Evolutionary conservation across 768 basidiomycete species (phyloP).

Genomic region (Xerocomus brunneocitrinus): DNA sequence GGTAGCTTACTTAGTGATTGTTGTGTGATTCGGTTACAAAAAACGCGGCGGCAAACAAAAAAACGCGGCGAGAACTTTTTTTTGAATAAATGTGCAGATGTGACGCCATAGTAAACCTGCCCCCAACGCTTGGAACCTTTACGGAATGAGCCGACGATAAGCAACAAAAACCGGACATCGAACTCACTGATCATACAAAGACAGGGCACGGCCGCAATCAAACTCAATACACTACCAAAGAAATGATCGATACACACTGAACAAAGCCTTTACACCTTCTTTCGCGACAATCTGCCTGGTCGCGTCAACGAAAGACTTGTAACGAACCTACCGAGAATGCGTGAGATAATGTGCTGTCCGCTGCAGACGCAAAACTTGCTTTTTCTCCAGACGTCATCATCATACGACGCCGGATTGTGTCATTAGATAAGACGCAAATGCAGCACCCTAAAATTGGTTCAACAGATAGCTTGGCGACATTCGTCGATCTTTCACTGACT

Average conservation of each 20-base stretch:
- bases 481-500: conserved; percentile 15
- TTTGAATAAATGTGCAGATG: too few species aligned
- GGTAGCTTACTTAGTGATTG: too few species aligned
- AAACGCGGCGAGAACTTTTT: too few species aligned
- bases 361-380: conserved; percentile 4
- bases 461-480: background rate
- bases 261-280: conserved; percentile 36
- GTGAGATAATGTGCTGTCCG: background rate
- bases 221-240: background rate
- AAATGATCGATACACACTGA: conserved; percentile 26
- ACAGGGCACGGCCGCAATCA: conserved; percentile 45
- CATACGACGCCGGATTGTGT: conserved; percentile 44
- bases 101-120: too few species aligned
- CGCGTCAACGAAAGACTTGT: conserved; percentile 39
- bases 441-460: conserved; percentile 28
- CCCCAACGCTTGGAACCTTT: conserved; percentile 50
- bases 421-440: conserved; percentile 39
- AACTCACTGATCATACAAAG: conserved; percentile 55
- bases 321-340: conserved; percentile 27
- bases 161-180: background rate
- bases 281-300: conserved; percentile 37
- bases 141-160: background rate
- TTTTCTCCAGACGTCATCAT: conserved; percentile 44
- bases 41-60: too few species aligned
- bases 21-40: too few species aligned